Base-by-base conservation (phyloP, 1,284 basidiomycete genomes). In the Gymnopus androsaceus region DNA sequence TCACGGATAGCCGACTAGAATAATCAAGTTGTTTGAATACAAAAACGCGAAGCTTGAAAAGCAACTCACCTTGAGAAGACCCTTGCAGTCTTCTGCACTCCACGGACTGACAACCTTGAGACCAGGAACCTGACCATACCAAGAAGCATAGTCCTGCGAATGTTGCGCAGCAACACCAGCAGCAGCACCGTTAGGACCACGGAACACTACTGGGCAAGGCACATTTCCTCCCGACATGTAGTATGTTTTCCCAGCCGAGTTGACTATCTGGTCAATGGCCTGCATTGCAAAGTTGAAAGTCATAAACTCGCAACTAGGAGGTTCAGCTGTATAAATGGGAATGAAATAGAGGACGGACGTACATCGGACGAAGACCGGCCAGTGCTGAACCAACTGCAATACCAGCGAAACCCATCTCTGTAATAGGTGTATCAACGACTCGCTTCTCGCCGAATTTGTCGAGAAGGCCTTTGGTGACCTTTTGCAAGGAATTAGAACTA, bases 211-310 rank as follows among this genome's bases (percentile, higher is more conserved):
- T 28, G 97, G 95, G 80, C 96, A 98, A 12, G 94, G 92, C 21
- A 97, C 94, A 69, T 95, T 97, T 64, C 97, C 97, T 61, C 95
- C 97, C 44, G 95, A 98, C 97, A 99, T 99, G 86, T 99, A 99
- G 79, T 98, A 95, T 11, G 97, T 99, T 83, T 99, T 99, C 64
- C 93, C 97, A 59, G 92, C 97, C n/a, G 95, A 98, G 86, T 99
- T 99, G 75, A 99, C 92, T 64, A 99, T 98, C 73, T 99, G 97
- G 77, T 99, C 97, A 71, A 99, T 99, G 61, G 96, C 95, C 75
- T 94, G 90, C 92, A 94, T 94, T 59, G 92, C 92, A 69, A 94
- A 94, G 79, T 95, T 93, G 76, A 94, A 96, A 9, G 94, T 97
- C 94, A 97, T 99, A 82, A 99, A 99, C 81, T 99, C 97, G 84